phyloP scores from a whole-genome alignment of 2,329 filamentous ascomycete species.

The Diaporthe citri region DNA sequence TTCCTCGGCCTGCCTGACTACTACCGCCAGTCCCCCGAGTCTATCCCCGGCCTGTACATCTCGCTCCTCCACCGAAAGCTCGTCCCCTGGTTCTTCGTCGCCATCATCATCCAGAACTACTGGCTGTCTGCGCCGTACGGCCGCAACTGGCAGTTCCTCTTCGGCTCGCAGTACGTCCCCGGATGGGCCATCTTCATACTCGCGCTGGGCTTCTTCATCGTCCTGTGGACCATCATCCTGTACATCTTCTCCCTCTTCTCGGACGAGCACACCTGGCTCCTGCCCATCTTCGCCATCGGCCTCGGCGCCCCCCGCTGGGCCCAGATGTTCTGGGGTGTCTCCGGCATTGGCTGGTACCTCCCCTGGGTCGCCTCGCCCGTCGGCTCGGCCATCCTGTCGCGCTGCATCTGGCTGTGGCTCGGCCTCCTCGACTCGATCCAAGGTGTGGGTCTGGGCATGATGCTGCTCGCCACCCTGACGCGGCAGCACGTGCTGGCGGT shows the following conservation, averaged over 20 bases:
- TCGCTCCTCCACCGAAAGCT: constrained; percentile 73
- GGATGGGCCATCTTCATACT: constrained; percentile 70
- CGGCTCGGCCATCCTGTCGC: constrained; percentile 67
- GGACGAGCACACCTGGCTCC: constrained; percentile 74
- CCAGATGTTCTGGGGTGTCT: constrained; percentile 76
- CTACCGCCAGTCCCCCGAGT: constrained; percentile 74
- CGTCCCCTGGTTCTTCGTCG: constrained; percentile 76
- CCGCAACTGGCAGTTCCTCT: constrained; percentile 76
- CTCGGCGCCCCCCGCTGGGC: constrained; percentile 75
- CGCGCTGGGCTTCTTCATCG: constrained; percentile 65
- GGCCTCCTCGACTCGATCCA: constrained; percentile 75
- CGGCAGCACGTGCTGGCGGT: constrained; percentile 74
- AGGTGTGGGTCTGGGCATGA: constrained; percentile 76
- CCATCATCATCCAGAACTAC: constrained; percentile 75
- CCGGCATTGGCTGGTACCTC: constrained; percentile 70
- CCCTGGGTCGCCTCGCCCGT: constrained; percentile 71
- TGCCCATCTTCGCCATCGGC: constrained; percentile 76
- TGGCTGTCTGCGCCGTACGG: constrained; percentile 76
- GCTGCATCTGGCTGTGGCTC: constrained; percentile 75
- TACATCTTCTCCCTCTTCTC: constrained; percentile 66
- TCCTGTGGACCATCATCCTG: constrained; percentile 68
- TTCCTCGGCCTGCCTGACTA: constrained; percentile 75
- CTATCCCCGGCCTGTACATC: constrained; percentile 74
- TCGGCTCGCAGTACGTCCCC: constrained; percentile 67
- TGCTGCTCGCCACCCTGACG: constrained; percentile 74